Base-by-base conservation (phyloP, 495 filamentous ascomycete genomes). In the Neurospora africana region DNA sequence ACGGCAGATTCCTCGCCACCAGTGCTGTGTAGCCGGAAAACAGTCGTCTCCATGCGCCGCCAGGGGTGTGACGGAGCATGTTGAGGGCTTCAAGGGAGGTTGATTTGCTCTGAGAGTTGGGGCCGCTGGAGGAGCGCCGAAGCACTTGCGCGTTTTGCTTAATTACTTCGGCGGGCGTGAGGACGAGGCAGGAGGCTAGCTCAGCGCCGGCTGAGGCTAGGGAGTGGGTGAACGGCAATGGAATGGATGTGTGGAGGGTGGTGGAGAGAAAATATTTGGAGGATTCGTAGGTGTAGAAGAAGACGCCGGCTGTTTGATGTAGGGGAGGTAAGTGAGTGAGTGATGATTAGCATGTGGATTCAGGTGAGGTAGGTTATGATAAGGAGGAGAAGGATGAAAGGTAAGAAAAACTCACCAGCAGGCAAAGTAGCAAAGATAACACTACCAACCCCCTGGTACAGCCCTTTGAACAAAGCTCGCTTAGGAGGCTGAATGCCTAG, bases 121-220 rank as follows among this genome's bases (percentile, higher is more conserved):
- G 37, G 37, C 37, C 37, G 37, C 38, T 23, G 2, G 43, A 36
- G 36, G 76, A 70, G 11, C 74, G 77, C 38, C 76, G 81, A 17
- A 85, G 74, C 76, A 96, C 90, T 79, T 98, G 94, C 3, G 94
- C 92, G 80, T 97, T 97, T 75, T 97, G 94, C 82, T 98, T 98
- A 43, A 97, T 84, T 10, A 97, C 92, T 79, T 98, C 94, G 43
- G 93, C 91, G 0, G 94, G 94, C 0, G 94, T 95, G 47, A 97
- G 86, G 69, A 98, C 91, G 36, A 90, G 82, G 77, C 94, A 97
- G 6, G 92, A 93, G 4, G 93, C 91, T 70, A 92, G 85, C 78
- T 97, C 94, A 1, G 88, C 94, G 33, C 86, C 79, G 6, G 88
- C 89, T 17, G 93, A 95, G 35, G 94, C 90, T 39, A 88, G 77